Evolutionary conservation across 495 filamentous ascomycete species (phyloP).

Genomic region (Daldinia grandis): DNA sequence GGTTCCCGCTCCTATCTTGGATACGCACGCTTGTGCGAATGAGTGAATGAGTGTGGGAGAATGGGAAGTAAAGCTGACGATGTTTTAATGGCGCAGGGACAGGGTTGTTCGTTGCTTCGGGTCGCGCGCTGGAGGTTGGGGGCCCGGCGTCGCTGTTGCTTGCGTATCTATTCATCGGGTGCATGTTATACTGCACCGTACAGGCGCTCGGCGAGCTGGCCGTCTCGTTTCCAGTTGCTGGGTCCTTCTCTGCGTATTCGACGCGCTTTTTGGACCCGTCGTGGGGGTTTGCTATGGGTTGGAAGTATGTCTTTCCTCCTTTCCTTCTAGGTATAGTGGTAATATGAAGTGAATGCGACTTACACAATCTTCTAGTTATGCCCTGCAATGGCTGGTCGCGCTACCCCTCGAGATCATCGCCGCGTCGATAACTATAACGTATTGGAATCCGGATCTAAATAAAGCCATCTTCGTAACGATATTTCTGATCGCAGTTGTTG

Average conservation of each 20-base stretch:
- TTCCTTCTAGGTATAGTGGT: background rate
- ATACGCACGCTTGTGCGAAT: background rate
- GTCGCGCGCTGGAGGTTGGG: constrained; percentile 76
- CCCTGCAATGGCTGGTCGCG: constrained; percentile 89
- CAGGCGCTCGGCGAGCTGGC: constrained; percentile 94
- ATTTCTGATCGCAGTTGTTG: constrained; percentile 76
- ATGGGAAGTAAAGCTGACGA: background rate
- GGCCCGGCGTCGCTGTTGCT: constrained; percentile 88
- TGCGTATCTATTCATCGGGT: constrained; percentile 81
- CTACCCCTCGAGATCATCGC: constrained; percentile 91
- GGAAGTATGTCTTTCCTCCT: constrained; percentile 69
- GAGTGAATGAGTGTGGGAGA: no score
- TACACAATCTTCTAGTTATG: constrained; percentile 66
- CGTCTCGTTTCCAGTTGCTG: constrained; percentile 88
- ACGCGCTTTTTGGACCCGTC: constrained; percentile 93
- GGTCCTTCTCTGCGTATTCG: constrained; percentile 92
- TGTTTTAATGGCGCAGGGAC: constrained; percentile 65
- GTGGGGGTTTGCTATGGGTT: constrained; percentile 98
- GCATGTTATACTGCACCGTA: constrained; percentile 91
- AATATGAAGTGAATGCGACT: background rate
- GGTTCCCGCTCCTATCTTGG: background rate
- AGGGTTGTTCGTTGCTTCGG: constrained; percentile 90
- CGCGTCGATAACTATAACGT: constrained; percentile 86
- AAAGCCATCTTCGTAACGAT: constrained; percentile 86
- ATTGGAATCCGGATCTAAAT: constrained; percentile 74